phyloP scores from a whole-genome alignment of 140 eudicot species.

The Bidens hawaiensis region DNA sequence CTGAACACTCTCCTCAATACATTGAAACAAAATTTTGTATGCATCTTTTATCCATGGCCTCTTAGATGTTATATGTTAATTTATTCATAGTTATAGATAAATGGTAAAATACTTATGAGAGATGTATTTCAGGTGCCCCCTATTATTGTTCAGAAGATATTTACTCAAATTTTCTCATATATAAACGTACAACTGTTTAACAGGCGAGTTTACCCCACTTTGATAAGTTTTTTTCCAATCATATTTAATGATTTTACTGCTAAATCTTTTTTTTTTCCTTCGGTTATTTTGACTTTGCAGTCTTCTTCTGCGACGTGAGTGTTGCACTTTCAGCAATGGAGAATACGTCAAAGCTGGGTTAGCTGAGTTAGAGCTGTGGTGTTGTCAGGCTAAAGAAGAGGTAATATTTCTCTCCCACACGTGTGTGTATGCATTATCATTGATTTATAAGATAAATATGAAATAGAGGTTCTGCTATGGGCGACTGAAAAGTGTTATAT shows the following conservation, averaged over 20 bases:
- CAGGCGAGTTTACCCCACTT: conserved; percentile 39
- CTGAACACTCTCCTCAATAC: conserved; percentile 53
- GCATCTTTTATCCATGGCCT: conserved; percentile 8
- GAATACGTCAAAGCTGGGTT: conserved; percentile 86
- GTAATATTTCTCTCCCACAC: conserved; percentile 24
- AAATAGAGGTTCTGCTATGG: neutral
- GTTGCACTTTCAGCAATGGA: conserved; percentile 84
- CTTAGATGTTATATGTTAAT: neutral
- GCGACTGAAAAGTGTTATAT: conserved; percentile 10
- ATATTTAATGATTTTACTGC: neutral
- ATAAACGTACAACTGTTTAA: conserved; percentile 82
- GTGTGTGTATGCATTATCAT: neutral
- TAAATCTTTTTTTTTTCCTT: neutral
- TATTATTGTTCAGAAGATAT: conserved; percentile 73
- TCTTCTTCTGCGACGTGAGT: conserved; percentile 89
- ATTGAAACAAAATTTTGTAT: conserved; percentile 66
- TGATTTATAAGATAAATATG: neutral
- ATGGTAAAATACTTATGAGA: conserved; percentile 10
- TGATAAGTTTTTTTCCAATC: conserved; percentile 4
- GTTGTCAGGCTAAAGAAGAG: conserved; percentile 90
- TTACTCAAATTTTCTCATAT: conserved; percentile 65
- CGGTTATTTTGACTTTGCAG: conserved; percentile 29
- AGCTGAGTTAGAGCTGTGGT: conserved; percentile 90
- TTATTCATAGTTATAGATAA: no score
- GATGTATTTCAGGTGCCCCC: conserved; percentile 63